phyloP scores from a whole-genome alignment of 306 rosid species.

The Cucurbita moschata region DNA sequence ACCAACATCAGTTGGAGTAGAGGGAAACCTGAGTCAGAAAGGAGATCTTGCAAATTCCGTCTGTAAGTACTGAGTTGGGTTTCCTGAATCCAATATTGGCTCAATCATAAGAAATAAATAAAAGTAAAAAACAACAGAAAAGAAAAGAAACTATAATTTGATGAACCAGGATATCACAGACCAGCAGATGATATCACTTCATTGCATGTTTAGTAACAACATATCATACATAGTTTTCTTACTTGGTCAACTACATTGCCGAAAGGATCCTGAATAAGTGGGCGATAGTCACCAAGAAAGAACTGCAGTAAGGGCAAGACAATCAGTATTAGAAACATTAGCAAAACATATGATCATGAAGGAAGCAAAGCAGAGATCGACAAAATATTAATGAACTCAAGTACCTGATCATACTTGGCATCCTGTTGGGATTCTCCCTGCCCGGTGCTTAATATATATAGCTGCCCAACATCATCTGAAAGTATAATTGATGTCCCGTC shows the following conservation, averaged over 20 bases:
- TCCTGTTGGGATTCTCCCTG: slow-evolving; percentile 92
- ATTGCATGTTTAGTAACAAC: neutral
- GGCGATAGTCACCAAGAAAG: slow-evolving; percentile 98
- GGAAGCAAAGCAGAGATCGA: neutral
- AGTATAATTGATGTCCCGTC: slow-evolving; percentile 96
- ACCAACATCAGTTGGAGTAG: slow-evolving; percentile 10
- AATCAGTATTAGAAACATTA: slow-evolving; percentile 6
- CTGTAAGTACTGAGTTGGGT: slow-evolving; percentile 77
- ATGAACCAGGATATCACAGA: neutral
- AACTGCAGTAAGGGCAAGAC: slow-evolving; percentile 42
- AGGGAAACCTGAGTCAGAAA: slow-evolving; percentile 80
- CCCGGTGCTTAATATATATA: slow-evolving; percentile 75
- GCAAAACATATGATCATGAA: neutral
- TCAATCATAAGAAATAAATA: slow-evolving; percentile 2
- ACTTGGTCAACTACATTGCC: slow-evolving; percentile 95
- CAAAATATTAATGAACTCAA: slow-evolving; percentile 1
- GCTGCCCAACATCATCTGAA: slow-evolving; percentile 96
- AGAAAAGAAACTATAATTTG: neutral
- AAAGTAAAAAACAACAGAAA: neutral
- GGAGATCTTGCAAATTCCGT: slow-evolving; percentile 85
- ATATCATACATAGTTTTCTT: slow-evolving; percentile 14
- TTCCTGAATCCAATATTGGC: slow-evolving; percentile 49
- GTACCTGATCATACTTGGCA: slow-evolving; percentile 97
- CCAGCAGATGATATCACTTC: neutral
- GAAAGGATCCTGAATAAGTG: slow-evolving; percentile 67